A percentile compares a stretch with the other conserved stretches of the same genome.
These are phyloP conservation scores for Xylaria intraflava DNA, from an alignment of 495 filamentous ascomycete species.

Conservation along the genomic window DNA sequence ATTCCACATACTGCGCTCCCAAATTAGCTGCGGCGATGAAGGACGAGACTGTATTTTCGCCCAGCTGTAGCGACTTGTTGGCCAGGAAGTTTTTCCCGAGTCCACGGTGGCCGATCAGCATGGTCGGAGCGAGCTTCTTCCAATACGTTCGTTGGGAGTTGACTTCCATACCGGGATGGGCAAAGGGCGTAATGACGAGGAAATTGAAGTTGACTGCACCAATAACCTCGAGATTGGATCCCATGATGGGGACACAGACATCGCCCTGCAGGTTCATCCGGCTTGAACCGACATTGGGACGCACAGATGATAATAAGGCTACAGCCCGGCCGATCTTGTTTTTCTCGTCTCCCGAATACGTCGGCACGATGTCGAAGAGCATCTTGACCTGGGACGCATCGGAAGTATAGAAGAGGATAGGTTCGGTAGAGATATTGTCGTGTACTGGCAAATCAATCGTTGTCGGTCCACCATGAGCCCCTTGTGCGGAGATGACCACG, in stretches of 20 bases:
- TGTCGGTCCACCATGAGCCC: constrained; percentile 77
- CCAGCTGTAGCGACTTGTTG: constrained; percentile 80
- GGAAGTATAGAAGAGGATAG: constrained; percentile 74
- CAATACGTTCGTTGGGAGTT: constrained; percentile 90
- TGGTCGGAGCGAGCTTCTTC: constrained; percentile 63
- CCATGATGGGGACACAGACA: constrained; percentile 81
- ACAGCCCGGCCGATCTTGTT: constrained; percentile 87
- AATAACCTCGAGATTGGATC: constrained; percentile 79
- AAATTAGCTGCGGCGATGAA: constrained; percentile 95
- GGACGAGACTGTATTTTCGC: constrained; percentile 91
- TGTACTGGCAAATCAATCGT: constrained; percentile 89
- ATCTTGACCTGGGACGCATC: constrained; percentile 79
- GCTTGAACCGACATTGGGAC: constrained; percentile 65
- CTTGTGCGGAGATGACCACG: constrained; percentile 81
- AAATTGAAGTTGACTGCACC: constrained; percentile 96
- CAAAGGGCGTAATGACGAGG: constrained; percentile 87
- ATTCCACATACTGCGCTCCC: constrained; percentile 87
- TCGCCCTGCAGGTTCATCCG: constrained; percentile 89
- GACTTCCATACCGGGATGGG: constrained; percentile 86
- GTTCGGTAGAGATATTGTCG: constrained; percentile 87
- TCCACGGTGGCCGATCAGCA: constrained; percentile 92
- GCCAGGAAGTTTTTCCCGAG: constrained; percentile 84
- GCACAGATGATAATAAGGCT: constrained; percentile 79
- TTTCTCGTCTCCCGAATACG: constrained; percentile 85
- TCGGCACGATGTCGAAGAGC: constrained; percentile 94